Conservation (phyloP, 805 yeast genomes). For the Saccharomycopsis fibuligera region DNA sequence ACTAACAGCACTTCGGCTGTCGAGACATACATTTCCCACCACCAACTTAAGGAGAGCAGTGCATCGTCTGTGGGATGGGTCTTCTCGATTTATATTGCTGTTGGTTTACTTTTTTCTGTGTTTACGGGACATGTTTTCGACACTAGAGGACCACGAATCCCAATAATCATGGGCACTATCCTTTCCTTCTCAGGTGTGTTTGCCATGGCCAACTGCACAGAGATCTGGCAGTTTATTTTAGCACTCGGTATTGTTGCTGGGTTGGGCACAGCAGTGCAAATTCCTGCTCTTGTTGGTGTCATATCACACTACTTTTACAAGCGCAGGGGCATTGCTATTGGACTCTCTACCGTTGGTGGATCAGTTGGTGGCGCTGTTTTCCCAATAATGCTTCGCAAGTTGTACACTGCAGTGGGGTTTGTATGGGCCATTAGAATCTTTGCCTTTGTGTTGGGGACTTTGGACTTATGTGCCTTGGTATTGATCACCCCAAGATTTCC, state of each 20-base stretch:
- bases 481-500: constrained; percentile 32
- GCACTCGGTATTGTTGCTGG: constrained; percentile 45
- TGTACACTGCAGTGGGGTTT: constrained; percentile 40
- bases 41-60: constrained; percentile 41
- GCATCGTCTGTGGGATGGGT: constrained; percentile 62
- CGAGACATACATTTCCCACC: constrained; percentile 52
- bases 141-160: constrained; percentile 35
- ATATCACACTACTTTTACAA: constrained; percentile 40
- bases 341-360: constrained; percentile 45
- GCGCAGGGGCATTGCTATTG: constrained; percentile 39
- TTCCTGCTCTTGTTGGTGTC: constrained; percentile 39
- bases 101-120: constrained; percentile 30
- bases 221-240: constrained; percentile 45
- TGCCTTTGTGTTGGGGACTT: constrained; percentile 32
- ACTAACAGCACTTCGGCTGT: constrained; percentile 62
- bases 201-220: constrained; percentile 38
- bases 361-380: constrained; percentile 45
- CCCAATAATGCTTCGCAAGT: constrained; percentile 39
- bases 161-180: constrained; percentile 34
- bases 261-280: constrained; percentile 36
- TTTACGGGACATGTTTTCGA: constrained; percentile 45
- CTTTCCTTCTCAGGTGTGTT: constrained; percentile 35
- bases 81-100: constrained; percentile 35
- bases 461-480: constrained; percentile 23
- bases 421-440: constrained; percentile 47